Percentiles rank a stretch among this genome's conserved stretches.
These are phyloP conservation scores for Sordariomycetes sp. DNA, from an alignment of 2,329 filamentous ascomycete genomes.

Conservation along the genomic window DNA sequence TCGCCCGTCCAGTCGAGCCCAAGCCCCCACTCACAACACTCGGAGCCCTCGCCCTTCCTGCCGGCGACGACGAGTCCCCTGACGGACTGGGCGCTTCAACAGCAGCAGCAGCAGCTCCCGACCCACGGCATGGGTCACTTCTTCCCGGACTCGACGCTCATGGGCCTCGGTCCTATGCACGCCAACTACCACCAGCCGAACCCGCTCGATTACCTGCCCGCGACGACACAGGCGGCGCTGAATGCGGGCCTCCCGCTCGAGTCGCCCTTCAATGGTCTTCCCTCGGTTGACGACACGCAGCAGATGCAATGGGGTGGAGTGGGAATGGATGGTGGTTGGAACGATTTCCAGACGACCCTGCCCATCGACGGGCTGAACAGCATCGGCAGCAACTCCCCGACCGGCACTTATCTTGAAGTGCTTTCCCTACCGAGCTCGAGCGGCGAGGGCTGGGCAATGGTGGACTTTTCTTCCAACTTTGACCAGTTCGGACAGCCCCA, in stretches of 20 bases:
- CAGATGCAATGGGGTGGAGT: constrained; percentile 44
- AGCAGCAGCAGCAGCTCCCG: constrained; percentile 25
- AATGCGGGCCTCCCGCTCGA: constrained; percentile 44
- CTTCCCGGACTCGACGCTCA: constrained; percentile 43
- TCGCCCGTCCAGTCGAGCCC: constrained; percentile 36
- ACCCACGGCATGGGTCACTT: constrained; percentile 20
- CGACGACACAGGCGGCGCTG: constrained; percentile 49
- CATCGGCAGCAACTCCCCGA: constrained; percentile 30
- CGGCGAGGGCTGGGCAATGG: constrained; percentile 76
- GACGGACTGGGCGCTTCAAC: constrained; percentile 49
- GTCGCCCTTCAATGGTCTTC: constrained; percentile 44
- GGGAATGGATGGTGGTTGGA: constrained; percentile 56
- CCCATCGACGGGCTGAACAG: constrained; percentile 37
- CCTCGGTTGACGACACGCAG: constrained; percentile 41
- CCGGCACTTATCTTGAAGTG: constrained; percentile 61
- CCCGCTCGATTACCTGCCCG: constrained; percentile 46
- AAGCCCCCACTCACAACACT: constrained; percentile 37
- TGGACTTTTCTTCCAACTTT: constrained; percentile 41
- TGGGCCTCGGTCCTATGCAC: constrained; percentile 39
- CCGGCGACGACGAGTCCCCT: constrained; percentile 32
- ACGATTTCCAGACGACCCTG: constrained; percentile 56
- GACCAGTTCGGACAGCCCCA: constrained; percentile 15
- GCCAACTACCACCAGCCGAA: constrained; percentile 35
- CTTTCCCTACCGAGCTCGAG: constrained; percentile 69
- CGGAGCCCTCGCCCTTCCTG: constrained; percentile 42